Conservation (phyloP, 176 grass and related monocot species). For the Bolboschoenus planiculmis region DNA sequence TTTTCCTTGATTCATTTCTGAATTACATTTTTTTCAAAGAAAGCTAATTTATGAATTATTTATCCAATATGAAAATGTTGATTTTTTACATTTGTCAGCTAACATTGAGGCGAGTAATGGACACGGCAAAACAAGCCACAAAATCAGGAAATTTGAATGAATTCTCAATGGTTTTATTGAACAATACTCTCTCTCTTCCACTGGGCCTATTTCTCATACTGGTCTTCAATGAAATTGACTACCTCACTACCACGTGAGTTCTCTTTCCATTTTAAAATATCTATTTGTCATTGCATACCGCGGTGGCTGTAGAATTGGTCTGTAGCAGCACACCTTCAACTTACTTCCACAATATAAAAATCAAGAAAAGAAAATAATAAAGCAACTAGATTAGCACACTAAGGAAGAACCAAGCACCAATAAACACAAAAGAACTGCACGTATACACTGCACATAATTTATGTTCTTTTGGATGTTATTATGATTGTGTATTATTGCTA, state of each 20-base stretch:
- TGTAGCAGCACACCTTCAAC: background rate
- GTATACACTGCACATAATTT: background rate
- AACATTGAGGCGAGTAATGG: conserved; percentile 85
- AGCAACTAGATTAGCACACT: background rate
- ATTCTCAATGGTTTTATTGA: conserved; percentile 94
- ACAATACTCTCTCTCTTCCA: conserved; percentile 82
- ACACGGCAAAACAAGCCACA: conserved; percentile 87
- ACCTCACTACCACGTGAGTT: conserved; percentile 78
- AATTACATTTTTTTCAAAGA: conserved; percentile 9
- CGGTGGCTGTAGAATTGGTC: background rate
- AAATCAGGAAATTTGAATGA: conserved; percentile 93
- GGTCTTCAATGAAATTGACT: conserved; percentile 73
- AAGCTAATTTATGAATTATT: conserved; percentile 22
- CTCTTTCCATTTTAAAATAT: conserved; percentile 8
- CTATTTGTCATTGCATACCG: background rate
- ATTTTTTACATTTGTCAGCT: conserved; percentile 45
- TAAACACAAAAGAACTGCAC: background rate
- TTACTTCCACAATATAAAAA: background rate
- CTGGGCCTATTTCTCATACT: conserved; percentile 74
- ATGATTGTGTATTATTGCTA: conserved; percentile 8
- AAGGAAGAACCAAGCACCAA: background rate
- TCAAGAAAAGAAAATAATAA: background rate
- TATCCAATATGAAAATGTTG: background rate
- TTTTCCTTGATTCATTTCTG: conserved; percentile 4
- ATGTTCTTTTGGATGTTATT: conserved; percentile 2